A percentile compares a stretch with the other conserved stretches of the same genome.
Evolutionary conservation across 192 early-diverging fungal species (phyloP).

Genomic region (Piromyces finnis): DNA sequence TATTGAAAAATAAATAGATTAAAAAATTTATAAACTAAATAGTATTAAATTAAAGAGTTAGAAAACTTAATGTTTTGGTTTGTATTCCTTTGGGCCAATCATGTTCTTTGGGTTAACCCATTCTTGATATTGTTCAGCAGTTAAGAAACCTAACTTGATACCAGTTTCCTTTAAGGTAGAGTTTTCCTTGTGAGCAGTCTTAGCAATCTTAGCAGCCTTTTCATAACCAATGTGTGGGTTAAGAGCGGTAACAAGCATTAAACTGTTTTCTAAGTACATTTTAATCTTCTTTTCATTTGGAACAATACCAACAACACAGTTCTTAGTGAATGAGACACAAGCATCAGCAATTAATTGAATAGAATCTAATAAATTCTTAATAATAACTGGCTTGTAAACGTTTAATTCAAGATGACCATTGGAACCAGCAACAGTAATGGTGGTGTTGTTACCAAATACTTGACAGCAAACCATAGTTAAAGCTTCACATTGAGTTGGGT

Average conservation of each 20-base stretch:
- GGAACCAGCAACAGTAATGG: constrained; percentile 77
- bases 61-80: neutral
- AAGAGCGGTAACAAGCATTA: constrained; percentile 97
- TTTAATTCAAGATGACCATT: constrained; percentile 98
- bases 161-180: constrained; percentile 84
- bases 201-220: constrained; percentile 81
- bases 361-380: constrained; percentile 92
- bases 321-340: constrained; percentile 76
- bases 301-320: constrained; percentile 89
- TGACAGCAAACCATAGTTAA: constrained; percentile 99
- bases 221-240: constrained; percentile 83
- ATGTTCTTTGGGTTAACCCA: constrained; percentile 88
- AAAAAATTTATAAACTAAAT: too few relatives aligned
- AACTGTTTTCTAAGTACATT: constrained; percentile 69
- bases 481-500: constrained; percentile 98
- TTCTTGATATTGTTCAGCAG: constrained; percentile 81
- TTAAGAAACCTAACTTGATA: constrained; percentile 67
- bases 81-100: constrained; percentile 32
- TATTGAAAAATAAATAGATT: too few relatives aligned
- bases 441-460: constrained; percentile 96
- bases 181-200: constrained; percentile 92
- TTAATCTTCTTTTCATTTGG: constrained; percentile 85
- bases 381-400: constrained; percentile 99
- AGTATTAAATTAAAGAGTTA: too few relatives aligned
- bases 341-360: constrained; percentile 50